These are phyloP conservation scores for Boletus eberwhitei DNA, from an alignment of 768 basidiomycete genomes.

Conservation along the genomic window DNA sequence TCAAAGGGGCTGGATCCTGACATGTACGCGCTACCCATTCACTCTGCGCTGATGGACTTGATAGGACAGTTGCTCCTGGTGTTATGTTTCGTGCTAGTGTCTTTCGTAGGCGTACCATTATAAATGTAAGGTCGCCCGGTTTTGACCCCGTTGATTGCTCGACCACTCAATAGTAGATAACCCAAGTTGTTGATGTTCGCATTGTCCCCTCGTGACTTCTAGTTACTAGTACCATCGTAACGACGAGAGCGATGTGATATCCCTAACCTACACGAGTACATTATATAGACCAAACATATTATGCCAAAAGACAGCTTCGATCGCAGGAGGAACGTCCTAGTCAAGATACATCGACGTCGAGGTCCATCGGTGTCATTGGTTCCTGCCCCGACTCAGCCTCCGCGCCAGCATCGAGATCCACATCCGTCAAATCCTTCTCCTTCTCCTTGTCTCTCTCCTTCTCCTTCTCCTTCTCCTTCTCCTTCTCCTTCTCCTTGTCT, in stretches of 20 bases:
- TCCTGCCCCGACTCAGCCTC: slow-evolving; percentile 34
- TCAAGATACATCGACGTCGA: slow-evolving; percentile 40
- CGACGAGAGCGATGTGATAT: not conserved
- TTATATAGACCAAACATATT: not conserved
- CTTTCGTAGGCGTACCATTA: slow-evolving; percentile 34
- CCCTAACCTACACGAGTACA: not conserved
- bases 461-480: slow-evolving; percentile 18
- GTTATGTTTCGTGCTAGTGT: slow-evolving; percentile 66
- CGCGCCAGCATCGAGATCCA: slow-evolving; percentile 28
- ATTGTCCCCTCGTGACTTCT: not conserved
- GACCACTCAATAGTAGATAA: not conserved
- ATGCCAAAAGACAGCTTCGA: not conserved
- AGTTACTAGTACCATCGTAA: not conserved
- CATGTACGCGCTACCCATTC: slow-evolving; percentile 89
- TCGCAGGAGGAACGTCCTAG: slow-evolving; percentile 19
- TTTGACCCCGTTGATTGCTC: not conserved
- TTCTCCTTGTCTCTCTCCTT: slow-evolving; percentile 27
- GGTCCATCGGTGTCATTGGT: slow-evolving; percentile 36
- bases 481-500: slow-evolving; percentile 20
- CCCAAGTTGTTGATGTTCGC: not conserved
- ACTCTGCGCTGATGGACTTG: slow-evolving; percentile 86
- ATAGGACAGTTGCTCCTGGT: slow-evolving; percentile 80
- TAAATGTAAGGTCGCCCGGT: not conserved
- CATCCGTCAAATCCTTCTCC: slow-evolving; percentile 31
- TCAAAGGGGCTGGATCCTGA: slow-evolving; percentile 77